Percentiles rank a stretch among this genome's conserved stretches.
These are phyloP conservation scores for Penicillium pulvis DNA, from an alignment of 495 filamentous ascomycete species.

Conservation along the genomic window DNA sequence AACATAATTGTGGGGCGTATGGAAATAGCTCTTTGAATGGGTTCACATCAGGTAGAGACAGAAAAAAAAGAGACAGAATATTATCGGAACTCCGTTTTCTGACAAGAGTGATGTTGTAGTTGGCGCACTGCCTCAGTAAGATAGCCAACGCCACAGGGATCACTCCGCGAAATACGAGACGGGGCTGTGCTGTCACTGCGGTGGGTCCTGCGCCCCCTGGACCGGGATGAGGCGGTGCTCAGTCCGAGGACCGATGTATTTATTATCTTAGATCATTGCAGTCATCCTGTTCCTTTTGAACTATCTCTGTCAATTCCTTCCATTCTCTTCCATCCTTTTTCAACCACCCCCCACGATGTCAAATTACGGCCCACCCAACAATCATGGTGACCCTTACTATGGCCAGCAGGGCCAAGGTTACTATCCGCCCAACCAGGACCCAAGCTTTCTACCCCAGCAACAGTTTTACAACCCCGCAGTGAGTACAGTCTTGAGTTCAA, in stretches of 20 bases:
- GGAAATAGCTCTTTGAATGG: no score
- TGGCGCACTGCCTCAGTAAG: no score
- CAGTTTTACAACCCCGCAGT: not conserved
- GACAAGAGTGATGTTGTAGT: no score
- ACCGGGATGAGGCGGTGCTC: not conserved
- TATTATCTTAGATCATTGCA: not conserved
- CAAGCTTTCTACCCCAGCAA: not conserved
- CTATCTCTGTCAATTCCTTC: not conserved
- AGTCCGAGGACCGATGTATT: not conserved
- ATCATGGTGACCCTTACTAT: not conserved
- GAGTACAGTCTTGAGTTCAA: not conserved
- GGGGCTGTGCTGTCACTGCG: not conserved
- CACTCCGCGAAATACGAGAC: not conserved
- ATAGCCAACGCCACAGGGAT: no score
- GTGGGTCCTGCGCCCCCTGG: not conserved
- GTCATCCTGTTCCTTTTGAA: not conserved
- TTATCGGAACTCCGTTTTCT: no score
- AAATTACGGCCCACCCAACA: not conserved
- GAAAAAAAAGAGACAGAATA: no score
- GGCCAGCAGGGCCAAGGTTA: slow-evolving; percentile 6
- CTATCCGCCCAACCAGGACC: not conserved
- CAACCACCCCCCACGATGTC: not conserved
- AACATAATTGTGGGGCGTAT: no score
- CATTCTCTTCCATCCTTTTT: not conserved
- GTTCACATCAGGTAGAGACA: no score